Evolutionary conservation across 2,329 filamentous ascomycete species (phyloP).

Genomic region (Aspergillus uvarum): DNA sequence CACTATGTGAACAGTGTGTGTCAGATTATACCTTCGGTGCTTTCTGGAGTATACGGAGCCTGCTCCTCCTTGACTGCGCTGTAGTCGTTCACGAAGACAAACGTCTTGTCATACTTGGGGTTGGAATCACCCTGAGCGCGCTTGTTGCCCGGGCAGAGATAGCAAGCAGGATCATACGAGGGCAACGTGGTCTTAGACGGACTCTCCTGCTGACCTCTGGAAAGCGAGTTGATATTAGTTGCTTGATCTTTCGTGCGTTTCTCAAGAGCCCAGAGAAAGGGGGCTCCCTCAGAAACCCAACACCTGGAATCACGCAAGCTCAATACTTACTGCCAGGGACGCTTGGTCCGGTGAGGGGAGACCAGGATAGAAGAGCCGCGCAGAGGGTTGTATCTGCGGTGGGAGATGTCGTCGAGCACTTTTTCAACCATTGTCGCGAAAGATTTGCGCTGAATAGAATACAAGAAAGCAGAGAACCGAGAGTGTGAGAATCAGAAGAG

Average conservation of each 20-base stretch:
- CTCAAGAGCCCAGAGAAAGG: not conserved
- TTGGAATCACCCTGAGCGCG: constrained; percentile 85
- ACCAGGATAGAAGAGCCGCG: constrained; percentile 90
- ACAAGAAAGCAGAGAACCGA: not conserved
- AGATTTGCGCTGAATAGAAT: not conserved
- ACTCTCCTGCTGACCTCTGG: constrained; percentile 73
- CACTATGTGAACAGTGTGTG: not conserved
- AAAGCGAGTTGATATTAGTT: not conserved
- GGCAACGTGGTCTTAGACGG: constrained; percentile 69
- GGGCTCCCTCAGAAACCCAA: not conserved
- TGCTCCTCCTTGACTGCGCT: constrained; percentile 95
- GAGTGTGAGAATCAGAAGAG: not conserved
- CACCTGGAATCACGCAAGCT: not conserved
- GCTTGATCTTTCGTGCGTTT: not conserved
- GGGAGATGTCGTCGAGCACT: constrained; percentile 92
- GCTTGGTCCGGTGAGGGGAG: constrained; percentile 92
- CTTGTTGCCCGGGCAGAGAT: constrained; percentile 88
- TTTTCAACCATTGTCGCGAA: constrained; percentile 63
- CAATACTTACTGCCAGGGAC: constrained; percentile 86
- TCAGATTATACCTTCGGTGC: constrained; percentile 49
- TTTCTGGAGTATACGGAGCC: constrained; percentile 65
- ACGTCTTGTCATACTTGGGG: constrained; percentile 81
- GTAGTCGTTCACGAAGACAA: constrained; percentile 96
- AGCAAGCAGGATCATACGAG: constrained; percentile 86
- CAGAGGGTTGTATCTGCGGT: constrained; percentile 89